Conservation (phyloP, 257 asterid genomes). For the Leonotis leonurus region DNA sequence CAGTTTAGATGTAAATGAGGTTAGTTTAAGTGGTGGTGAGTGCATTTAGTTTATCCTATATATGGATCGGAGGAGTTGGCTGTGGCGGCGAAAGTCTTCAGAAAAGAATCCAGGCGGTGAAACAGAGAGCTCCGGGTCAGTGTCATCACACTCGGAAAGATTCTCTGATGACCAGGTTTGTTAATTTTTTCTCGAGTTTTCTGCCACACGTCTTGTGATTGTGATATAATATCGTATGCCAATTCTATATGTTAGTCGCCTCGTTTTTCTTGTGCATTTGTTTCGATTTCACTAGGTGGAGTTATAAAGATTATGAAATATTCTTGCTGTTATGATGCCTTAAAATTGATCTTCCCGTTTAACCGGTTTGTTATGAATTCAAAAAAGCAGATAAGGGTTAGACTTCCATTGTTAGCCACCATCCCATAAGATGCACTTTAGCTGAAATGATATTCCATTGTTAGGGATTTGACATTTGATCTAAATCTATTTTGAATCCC, state of each 20-base stretch:
- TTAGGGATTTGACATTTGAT: background rate
- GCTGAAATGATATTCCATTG: too few species aligned
- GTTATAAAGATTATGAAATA: background rate
- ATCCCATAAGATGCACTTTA: too few species aligned
- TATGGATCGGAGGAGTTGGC: conserved; percentile 93
- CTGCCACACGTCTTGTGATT: too few species aligned
- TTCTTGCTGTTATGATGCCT: background rate
- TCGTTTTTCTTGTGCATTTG: background rate
- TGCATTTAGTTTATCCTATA: too few species aligned
- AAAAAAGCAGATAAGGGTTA: too few species aligned
- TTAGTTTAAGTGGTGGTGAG: conserved; percentile 2
- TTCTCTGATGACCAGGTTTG: conserved; percentile 91
- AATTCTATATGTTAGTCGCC: background rate
- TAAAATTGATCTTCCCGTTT: background rate
- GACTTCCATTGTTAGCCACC: too few species aligned
- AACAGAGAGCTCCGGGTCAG: conserved; percentile 83
- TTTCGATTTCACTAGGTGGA: background rate
- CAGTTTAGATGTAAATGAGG: conserved; percentile 2
- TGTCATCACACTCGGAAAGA: conserved; percentile 74
- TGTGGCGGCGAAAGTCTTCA: conserved; percentile 77
- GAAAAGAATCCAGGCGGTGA: conserved; percentile 81
- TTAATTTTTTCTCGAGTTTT: background rate
- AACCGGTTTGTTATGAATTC: too few species aligned
- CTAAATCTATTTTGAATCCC: background rate
- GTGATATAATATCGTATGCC: too few species aligned